Conservation (phyloP, 352 stramenopile species). For the Globisporangium irregulare region DNA sequence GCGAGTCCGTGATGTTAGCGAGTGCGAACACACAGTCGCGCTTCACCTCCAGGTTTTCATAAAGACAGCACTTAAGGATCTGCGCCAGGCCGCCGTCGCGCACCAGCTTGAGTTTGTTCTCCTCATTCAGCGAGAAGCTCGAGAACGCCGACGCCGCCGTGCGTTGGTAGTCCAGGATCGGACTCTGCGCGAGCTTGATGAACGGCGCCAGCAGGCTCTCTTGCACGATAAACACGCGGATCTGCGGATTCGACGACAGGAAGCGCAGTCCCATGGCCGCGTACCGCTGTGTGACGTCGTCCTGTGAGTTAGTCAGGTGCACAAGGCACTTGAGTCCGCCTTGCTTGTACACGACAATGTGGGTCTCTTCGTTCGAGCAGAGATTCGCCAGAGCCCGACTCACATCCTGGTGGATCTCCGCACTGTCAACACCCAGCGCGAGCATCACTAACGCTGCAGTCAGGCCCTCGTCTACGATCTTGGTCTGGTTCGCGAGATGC, state of each 20-base stretch:
- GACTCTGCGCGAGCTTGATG: slow-evolving; percentile 88
- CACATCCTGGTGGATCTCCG: slow-evolving; percentile 94
- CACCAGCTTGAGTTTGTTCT: slow-evolving; percentile 94
- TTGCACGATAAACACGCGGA: slow-evolving; percentile 91
- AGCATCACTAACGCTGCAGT: slow-evolving; percentile 84
- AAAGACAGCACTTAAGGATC: slow-evolving; percentile 89
- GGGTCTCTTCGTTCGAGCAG: slow-evolving; percentile 93
- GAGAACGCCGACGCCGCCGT: slow-evolving; percentile 92
- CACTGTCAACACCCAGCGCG: slow-evolving; percentile 60
- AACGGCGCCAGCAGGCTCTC: slow-evolving; percentile 90
- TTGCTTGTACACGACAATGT: slow-evolving; percentile 91
- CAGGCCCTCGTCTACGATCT: slow-evolving; percentile 90
- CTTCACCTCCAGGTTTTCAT: slow-evolving; percentile 90
- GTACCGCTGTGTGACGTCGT: slow-evolving; percentile 94
- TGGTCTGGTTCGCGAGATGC: slow-evolving; percentile 86
- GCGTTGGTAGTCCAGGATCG: slow-evolving; percentile 90
- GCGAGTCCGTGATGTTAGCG: slow-evolving; percentile 90
- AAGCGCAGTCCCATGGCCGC: slow-evolving; percentile 94
- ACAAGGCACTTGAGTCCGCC: slow-evolving; percentile 90
- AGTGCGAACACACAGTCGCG: slow-evolving; percentile 93
- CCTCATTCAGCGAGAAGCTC: slow-evolving; percentile 90
- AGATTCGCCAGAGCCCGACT: slow-evolving; percentile 91
- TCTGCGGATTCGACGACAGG: slow-evolving; percentile 90
- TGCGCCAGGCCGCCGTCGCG: slow-evolving; percentile 87
- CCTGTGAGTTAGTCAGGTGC: slow-evolving; percentile 78